phyloP scores from a whole-genome alignment of 495 filamentous ascomycete genomes.

The Immersiella caudata region DNA sequence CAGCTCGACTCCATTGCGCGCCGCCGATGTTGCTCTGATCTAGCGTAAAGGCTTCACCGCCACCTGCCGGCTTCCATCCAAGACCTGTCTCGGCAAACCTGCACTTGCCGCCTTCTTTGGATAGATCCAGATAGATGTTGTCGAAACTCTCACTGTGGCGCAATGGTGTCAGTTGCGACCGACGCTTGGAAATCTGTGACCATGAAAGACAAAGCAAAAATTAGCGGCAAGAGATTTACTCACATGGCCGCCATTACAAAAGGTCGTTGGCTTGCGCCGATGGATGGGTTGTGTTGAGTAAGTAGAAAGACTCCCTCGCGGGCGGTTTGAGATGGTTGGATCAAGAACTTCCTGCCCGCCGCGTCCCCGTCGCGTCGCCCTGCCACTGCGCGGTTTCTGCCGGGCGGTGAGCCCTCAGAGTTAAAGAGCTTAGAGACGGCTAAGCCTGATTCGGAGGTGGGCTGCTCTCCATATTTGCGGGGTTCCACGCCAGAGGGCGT shows the following conservation, averaged over 20 bases:
- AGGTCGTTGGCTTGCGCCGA: neutral
- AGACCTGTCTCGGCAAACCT: constrained; percentile 89
- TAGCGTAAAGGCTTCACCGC: constrained; percentile 89
- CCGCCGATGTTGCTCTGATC: constrained; percentile 76
- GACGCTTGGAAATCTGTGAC: neutral
- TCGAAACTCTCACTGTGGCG: constrained; percentile 80
- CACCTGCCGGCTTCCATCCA: constrained; percentile 87
- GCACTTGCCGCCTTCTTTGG: constrained; percentile 85
- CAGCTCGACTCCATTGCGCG: constrained; percentile 94
- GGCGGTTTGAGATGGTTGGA: neutral
- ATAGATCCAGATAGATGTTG: constrained; percentile 92
- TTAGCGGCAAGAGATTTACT: neutral
- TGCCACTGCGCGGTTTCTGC: neutral
- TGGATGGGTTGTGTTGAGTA: neutral
- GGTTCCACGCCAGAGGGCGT: neutral
- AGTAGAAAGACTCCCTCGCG: neutral
- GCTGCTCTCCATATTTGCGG: neutral
- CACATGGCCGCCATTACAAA: constrained; percentile 15
- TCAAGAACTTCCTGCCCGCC: neutral
- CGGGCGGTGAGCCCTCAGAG: neutral
- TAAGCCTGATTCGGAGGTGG: neutral
- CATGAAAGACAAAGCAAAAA: neutral
- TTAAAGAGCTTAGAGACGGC: neutral
- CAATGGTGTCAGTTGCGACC: constrained; percentile 14
- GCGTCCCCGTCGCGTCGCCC: neutral